Percentiles rank a stretch among this genome's conserved stretches.
Conservation (phyloP, 169 alveolate species). For the Plasmodium vinckei region DNA sequence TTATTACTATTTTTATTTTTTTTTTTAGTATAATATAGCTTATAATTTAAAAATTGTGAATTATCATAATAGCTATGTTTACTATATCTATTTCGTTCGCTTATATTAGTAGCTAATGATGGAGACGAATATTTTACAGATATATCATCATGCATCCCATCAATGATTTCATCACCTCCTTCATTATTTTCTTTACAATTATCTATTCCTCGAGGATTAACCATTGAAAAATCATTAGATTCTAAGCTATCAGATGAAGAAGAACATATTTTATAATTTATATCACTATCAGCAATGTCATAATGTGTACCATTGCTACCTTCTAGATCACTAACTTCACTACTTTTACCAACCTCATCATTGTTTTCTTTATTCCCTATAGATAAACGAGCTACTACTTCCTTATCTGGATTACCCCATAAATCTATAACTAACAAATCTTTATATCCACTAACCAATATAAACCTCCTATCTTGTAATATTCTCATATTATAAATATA, state of each 20-base stretch:
- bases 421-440: constrained; percentile 45
- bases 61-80: neutral
- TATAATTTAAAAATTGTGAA: neutral
- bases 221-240: neutral
- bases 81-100: neutral
- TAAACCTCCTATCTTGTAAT: constrained; percentile 69
- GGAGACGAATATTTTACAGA: no score
- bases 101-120: neutral
- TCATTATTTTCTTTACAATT: neutral
- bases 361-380: neutral
- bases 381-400: constrained; percentile 28
- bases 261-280: constrained; percentile 22
- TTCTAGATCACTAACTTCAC: neutral
- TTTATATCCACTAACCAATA: constrained; percentile 29
- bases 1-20: neutral
- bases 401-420: constrained; percentile 57
- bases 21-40: neutral
- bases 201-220: neutral
- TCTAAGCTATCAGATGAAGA: constrained; percentile 16
- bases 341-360: neutral
- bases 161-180: neutral
- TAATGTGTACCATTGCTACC: neutral
- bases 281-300: constrained; percentile 8
- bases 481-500: constrained; percentile 46
- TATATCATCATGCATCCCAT: neutral